A percentile compares a stretch with the other conserved stretches of the same genome.
phyloP scores from a whole-genome alignment of 2,329 filamentous ascomycete species.

The Pyrenophora teres region DNA sequence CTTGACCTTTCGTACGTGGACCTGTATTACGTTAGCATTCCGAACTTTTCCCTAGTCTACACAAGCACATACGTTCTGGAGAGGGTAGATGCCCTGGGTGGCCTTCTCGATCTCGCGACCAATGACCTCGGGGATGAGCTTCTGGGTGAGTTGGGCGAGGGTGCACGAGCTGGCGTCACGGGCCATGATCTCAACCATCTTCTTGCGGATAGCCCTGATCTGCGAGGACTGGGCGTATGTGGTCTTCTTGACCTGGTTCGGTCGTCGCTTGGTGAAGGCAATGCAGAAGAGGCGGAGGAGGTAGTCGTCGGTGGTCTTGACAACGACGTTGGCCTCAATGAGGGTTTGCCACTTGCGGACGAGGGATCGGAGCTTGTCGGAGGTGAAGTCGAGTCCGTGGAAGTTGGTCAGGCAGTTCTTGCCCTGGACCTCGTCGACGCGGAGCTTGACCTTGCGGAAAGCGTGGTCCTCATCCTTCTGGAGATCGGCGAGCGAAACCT shows the following conservation, averaged over 20 bases:
- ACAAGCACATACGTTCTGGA: slow-evolving; percentile 80
- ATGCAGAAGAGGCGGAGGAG: slow-evolving; percentile 98
- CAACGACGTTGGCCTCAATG: slow-evolving; percentile 99
- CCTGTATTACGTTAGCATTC: slow-evolving; percentile 59
- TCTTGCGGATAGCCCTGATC: slow-evolving; percentile 97
- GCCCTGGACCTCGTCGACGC: slow-evolving; percentile 98
- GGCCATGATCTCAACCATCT: slow-evolving; percentile 99
- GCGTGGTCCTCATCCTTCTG: slow-evolving; percentile 99
- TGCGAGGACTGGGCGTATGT: slow-evolving; percentile 97
- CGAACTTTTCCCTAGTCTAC: neutral
- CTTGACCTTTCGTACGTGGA: slow-evolving; percentile 99
- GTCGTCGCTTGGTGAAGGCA: slow-evolving; percentile 98
- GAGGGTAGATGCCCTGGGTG: slow-evolving; percentile 98
- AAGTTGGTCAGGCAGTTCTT: slow-evolving; percentile 99
- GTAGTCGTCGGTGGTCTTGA: slow-evolving; percentile 99
- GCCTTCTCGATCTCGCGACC: slow-evolving; percentile 99
- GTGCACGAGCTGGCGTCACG: slow-evolving; percentile 94
- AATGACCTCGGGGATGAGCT: slow-evolving; percentile 99
- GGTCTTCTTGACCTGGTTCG: slow-evolving; percentile 99
- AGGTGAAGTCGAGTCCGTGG: slow-evolving; percentile 99
- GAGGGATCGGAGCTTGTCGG: slow-evolving; percentile 98
- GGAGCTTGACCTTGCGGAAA: slow-evolving; percentile 99
- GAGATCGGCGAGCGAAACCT: slow-evolving; percentile 97
- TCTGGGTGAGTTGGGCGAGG: slow-evolving; percentile 93
- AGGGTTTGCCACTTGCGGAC: slow-evolving; percentile 99